These are phyloP conservation scores for Triticum turgidum DNA, from an alignment of 176 grass and related monocot species.

Conservation along the genomic window DNA sequence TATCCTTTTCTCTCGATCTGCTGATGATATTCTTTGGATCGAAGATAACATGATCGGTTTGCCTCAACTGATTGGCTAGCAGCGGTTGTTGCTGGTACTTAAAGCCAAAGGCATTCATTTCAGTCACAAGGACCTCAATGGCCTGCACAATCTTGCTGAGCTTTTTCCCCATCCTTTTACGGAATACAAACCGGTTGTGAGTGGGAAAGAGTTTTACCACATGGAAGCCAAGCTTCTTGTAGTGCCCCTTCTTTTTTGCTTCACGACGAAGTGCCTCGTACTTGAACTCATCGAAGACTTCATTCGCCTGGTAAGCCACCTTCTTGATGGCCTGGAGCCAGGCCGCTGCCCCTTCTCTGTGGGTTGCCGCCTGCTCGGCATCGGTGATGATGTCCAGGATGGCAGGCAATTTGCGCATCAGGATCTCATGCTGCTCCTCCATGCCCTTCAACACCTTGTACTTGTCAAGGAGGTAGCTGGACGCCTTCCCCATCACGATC, in stretches of 20 bases:
- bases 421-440: neutral
- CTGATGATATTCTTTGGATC: too few relatives aligned
- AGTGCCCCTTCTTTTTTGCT: neutral
- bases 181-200: neutral
- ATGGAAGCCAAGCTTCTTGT: neutral
- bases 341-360: neutral
- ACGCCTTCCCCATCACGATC: too few relatives aligned
- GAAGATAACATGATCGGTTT: too few relatives aligned
- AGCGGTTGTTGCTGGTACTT: neutral
- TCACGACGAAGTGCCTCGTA: neutral
- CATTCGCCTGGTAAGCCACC: neutral
- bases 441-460: too few relatives aligned
- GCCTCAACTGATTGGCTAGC: too few relatives aligned
- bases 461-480: too few relatives aligned
- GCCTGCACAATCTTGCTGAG: neutral
- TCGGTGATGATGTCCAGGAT: neutral
- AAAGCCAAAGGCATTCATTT: neutral
- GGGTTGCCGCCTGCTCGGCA: neutral
- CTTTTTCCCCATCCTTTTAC: neutral
- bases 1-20: too few relatives aligned
- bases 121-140: neutral
- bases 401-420: neutral
- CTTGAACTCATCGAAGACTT: neutral
- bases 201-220: neutral
- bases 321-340: neutral